Percentiles rank a stretch among this genome's conserved stretches.
phyloP scores from a whole-genome alignment of 495 filamentous ascomycete species.

The Xanthoparmelia taractica region DNA sequence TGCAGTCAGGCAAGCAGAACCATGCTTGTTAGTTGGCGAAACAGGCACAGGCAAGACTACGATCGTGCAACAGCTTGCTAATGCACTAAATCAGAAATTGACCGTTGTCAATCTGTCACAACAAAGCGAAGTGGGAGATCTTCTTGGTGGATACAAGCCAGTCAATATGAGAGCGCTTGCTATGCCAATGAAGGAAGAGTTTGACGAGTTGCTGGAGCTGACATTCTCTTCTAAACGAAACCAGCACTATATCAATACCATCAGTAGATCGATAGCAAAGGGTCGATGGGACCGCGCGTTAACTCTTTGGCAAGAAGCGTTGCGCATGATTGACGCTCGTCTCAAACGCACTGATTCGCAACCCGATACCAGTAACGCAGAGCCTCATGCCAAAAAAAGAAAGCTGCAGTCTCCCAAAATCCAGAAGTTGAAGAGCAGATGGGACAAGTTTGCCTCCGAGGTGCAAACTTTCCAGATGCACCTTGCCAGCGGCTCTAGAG shows the following conservation, averaged over 20 bases:
- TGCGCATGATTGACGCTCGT: slow-evolving; percentile 72
- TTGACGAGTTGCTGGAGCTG: slow-evolving; percentile 76
- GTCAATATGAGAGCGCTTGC: slow-evolving; percentile 81
- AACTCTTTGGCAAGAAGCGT: slow-evolving; percentile 79
- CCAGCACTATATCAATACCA: slow-evolving; percentile 68
- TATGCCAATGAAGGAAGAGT: slow-evolving; percentile 85
- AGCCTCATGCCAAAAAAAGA: slow-evolving; percentile 68
- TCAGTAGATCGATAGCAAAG: slow-evolving; percentile 69
- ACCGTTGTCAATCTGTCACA: slow-evolving; percentile 92
- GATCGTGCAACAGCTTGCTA: slow-evolving; percentile 84
- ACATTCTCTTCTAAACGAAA: slow-evolving; percentile 86
- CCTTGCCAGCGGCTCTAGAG: slow-evolving; percentile 64
- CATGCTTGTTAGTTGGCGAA: slow-evolving; percentile 88
- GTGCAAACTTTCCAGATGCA: slow-evolving; percentile 76
- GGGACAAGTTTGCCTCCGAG: slow-evolving; percentile 70
- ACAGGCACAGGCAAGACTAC: slow-evolving; percentile 98
- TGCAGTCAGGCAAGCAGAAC: slow-evolving; percentile 74
- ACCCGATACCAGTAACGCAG: slow-evolving; percentile 25
- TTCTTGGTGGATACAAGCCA: slow-evolving; percentile 93
- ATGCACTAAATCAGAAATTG: slow-evolving; percentile 70
- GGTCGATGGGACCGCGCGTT: slow-evolving; percentile 78
- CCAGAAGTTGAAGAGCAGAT: slow-evolving; percentile 59
- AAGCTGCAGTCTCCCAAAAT: slow-evolving; percentile 66
- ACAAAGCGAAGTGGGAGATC: slow-evolving; percentile 89
- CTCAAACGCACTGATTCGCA: slow-evolving; percentile 35